These are phyloP conservation scores for Knoxdaviesia proteae DNA, from an alignment of 2,329 filamentous ascomycete species.

Conservation along the genomic window DNA sequence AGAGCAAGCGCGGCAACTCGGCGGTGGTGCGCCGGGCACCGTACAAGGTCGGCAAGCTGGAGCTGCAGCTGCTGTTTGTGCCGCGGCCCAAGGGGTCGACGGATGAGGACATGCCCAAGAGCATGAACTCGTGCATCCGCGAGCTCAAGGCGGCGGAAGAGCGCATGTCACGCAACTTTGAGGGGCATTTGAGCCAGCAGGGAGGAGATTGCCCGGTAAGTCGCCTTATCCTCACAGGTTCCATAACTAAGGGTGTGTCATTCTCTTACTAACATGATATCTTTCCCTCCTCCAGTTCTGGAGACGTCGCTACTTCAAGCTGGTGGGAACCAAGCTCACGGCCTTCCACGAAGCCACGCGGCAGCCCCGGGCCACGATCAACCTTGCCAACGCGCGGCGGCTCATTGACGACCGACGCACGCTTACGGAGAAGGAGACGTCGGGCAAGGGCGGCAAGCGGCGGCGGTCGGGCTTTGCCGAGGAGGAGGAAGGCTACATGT, in stretches of 20 bases:
- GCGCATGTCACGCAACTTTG: slow-evolving; percentile 55
- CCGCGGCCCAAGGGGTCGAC: slow-evolving; percentile 70
- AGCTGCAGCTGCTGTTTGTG: slow-evolving; percentile 84
- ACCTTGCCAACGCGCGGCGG: slow-evolving; percentile 77
- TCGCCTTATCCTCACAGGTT: slow-evolving; percentile 8
- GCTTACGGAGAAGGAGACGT: slow-evolving; percentile 66
- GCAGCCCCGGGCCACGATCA: slow-evolving; percentile 91
- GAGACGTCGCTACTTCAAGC: slow-evolving; percentile 93
- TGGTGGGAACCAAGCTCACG: slow-evolving; percentile 75
- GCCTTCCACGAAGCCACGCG: slow-evolving; percentile 91
- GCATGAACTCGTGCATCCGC: slow-evolving; percentile 89
- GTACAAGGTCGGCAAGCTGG: slow-evolving; percentile 91
- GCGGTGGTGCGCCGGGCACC: slow-evolving; percentile 63
- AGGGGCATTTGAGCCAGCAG: slow-evolving; percentile 85
- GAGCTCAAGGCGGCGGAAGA: slow-evolving; percentile 84
- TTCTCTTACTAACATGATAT: slow-evolving; percentile 15
- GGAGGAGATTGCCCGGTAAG: slow-evolving; percentile 93
- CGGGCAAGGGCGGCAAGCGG: slow-evolving; percentile 54
- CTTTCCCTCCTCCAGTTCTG: slow-evolving; percentile 45
- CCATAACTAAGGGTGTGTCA: not conserved
- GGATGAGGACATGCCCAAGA: slow-evolving; percentile 98
- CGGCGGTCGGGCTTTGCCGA: slow-evolving; percentile 92
- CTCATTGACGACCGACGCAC: slow-evolving; percentile 80
- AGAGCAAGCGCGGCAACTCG: slow-evolving; percentile 68
- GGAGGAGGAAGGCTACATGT: slow-evolving; percentile 98